A percentile compares a stretch with the other conserved stretches of the same genome.
Conservation (phyloP, 768 basidiomycete genomes). For the Ephemerocybe angulata region DNA sequence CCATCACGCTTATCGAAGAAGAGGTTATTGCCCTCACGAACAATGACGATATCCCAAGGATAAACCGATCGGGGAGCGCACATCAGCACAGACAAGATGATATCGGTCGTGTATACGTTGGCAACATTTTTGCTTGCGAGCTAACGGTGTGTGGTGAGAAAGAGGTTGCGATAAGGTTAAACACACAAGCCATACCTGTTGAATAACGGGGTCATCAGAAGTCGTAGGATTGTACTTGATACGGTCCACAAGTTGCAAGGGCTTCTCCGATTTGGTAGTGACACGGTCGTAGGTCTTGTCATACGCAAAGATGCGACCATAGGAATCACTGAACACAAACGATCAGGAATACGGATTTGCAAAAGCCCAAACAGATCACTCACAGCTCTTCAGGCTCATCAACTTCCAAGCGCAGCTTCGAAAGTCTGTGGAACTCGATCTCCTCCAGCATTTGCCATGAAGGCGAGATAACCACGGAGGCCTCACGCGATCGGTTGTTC, state of each 20-base stretch:
- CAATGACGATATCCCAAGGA: slow-evolving; percentile 97
- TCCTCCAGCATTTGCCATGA: slow-evolving; percentile 97
- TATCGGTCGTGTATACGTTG: slow-evolving; percentile 90
- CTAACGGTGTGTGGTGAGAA: slow-evolving; percentile 33
- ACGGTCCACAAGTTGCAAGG: slow-evolving; percentile 88
- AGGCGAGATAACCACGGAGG: slow-evolving; percentile 87
- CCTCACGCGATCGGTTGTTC: slow-evolving; percentile 85
- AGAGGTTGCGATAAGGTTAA: neutral
- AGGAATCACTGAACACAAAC: slow-evolving; percentile 60
- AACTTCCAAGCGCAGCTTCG: slow-evolving; percentile 91
- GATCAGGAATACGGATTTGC: slow-evolving; percentile 9
- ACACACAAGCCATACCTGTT: slow-evolving; percentile 55
- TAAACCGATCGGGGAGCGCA: slow-evolving; percentile 92
- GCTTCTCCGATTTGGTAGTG: slow-evolving; percentile 87
- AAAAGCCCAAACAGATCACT: slow-evolving; percentile 26
- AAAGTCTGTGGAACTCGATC: slow-evolving; percentile 89
- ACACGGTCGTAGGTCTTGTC: slow-evolving; percentile 95
- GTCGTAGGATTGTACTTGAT: slow-evolving; percentile 98
- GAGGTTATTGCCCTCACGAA: slow-evolving; percentile 87
- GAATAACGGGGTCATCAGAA: slow-evolving; percentile 96
- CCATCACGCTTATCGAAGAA: slow-evolving; percentile 98
- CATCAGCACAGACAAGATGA: slow-evolving; percentile 94
- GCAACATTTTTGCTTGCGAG: slow-evolving; percentile 79
- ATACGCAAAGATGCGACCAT: slow-evolving; percentile 89
- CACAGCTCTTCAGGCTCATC: slow-evolving; percentile 90